Base-by-base conservation (phyloP, 345 rosid genomes). In the Rhodomyrtus tomentosa region DNA sequence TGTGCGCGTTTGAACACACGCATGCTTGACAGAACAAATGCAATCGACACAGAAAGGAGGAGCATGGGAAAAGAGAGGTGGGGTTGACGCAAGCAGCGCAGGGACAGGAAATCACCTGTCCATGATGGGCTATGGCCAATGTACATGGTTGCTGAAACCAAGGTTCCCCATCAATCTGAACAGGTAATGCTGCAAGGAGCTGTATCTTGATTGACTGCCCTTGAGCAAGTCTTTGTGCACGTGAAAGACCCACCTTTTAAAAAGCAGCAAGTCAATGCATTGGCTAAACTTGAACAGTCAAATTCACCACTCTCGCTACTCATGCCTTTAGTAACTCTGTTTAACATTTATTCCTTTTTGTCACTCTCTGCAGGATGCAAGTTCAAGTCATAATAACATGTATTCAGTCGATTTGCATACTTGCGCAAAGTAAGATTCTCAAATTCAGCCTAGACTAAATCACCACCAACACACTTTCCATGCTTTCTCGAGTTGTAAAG, bases 81-180 rank as follows among this genome's bases (percentile, higher is more conserved):
- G 38, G 74, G 42, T 62, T 49, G 32, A 53, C 10, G 12, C 55
- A 81, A 25, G 83, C 36, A n/a, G 25, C 21, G 36, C 56, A 59
- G 76, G 85, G 55, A 86, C 85, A 86, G 87, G 83, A 83, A 79
- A 55, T 56, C 38, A 96, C 99, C 98, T 94, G 98, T 82, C 98
- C 95, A 84, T 96, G 96, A 89, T 96, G 99, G 14, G 98, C 90
- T 86, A 95, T 94, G 83, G 85, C 86, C 86, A 96, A 81, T 24
- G 96, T 92, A 85, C 99, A 94, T 3, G 96, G 95, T 55, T 93
- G 92, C 87, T 96, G 98, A 89, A 29, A 89, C 98, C 98, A 96
- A 82, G 98, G 99, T 55, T 96, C 99, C 59, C 99, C 98, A 86
- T 96, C 99, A 29, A 96, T 93, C 88, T 96, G 98, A 85, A 96